Conservation (phyloP, 2,329 filamentous ascomycete species). For the Parafenestella ontariensis region DNA sequence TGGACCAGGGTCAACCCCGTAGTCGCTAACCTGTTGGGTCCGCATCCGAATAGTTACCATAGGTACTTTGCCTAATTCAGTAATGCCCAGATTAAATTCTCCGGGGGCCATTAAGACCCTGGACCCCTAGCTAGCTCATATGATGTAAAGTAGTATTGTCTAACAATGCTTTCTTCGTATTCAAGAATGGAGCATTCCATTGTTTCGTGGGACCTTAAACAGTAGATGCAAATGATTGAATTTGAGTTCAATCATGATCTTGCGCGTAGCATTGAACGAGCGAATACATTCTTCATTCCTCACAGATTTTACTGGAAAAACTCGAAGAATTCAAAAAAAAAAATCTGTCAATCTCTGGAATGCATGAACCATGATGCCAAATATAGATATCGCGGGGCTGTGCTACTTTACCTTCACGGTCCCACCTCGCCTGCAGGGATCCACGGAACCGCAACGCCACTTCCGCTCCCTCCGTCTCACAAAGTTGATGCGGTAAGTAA, state of each 20-base stretch:
- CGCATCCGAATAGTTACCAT: conserved; percentile 1
- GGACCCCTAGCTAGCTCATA: neutral
- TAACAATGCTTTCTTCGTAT: neutral
- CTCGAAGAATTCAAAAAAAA: no score
- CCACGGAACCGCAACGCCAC: conserved; percentile 23
- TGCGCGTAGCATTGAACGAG: no score
- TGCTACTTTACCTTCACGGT: neutral
- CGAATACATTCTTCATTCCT: no score
- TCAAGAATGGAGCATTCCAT: neutral
- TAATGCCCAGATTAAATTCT: conserved; percentile 6
- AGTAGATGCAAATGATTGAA: neutral
- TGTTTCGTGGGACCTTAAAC: neutral
- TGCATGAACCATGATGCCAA: conserved; percentile 8
- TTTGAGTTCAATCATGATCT: neutral
- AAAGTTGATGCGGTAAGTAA: neutral
- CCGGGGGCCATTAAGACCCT: conserved; percentile 3
- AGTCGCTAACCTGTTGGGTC: conserved; percentile 3
- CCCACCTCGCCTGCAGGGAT: conserved; percentile 4
- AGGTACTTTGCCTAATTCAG: neutral
- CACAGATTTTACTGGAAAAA: no score
- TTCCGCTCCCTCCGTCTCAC: no score
- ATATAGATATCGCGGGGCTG: conserved; percentile 19
- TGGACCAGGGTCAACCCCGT: conserved; percentile 5
- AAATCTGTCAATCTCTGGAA: neutral
- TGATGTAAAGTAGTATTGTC: neutral